Evolutionary conservation across 2,329 filamentous ascomycete species (phyloP).

Genomic region (Neobulgaria alba): DNA sequence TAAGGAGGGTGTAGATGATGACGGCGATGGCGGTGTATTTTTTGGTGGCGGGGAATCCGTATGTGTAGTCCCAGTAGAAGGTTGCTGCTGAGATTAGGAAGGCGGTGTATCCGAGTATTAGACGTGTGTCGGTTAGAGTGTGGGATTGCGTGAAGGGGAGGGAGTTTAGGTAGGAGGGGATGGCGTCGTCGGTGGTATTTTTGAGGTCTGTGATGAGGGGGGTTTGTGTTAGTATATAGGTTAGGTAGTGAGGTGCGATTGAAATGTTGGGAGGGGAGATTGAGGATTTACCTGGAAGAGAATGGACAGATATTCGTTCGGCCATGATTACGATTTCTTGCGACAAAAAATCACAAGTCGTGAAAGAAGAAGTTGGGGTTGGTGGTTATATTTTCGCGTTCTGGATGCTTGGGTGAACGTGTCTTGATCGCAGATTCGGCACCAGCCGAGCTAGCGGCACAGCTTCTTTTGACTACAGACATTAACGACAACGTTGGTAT

Average conservation of each 20-base stretch:
- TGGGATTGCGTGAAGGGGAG: constrained; percentile 80
- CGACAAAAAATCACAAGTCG: too few species aligned
- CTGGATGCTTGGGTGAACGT: constrained; percentile 19
- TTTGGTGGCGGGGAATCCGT: constrained; percentile 83
- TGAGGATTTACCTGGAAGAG: constrained; percentile 23
- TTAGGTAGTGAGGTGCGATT: not conserved
- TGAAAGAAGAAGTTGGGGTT: too few species aligned
- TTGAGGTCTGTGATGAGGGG: constrained; percentile 64
- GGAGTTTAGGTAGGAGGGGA: constrained; percentile 85
- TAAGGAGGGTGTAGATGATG: constrained; percentile 68
- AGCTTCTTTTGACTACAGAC: too few species aligned
- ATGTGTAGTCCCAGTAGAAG: constrained; percentile 86
- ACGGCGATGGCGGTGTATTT: constrained; percentile 74
- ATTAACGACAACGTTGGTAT: constrained; percentile 20
- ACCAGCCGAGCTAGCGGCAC: constrained; percentile 19
- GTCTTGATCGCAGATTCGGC: constrained; percentile 27
- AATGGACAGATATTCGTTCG: constrained; percentile 26
- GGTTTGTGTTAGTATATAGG: not conserved
- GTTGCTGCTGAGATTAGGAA: constrained; percentile 73
- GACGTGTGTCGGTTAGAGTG: constrained; percentile 69
- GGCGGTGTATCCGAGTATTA: constrained; percentile 73
- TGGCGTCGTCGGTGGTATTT: constrained; percentile 90
- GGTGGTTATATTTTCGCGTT: too few species aligned
- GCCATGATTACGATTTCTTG: constrained; percentile 20
- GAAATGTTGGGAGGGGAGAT: not conserved